These are phyloP conservation scores for Fragaria iinumae DNA, from an alignment of 306 rosid species.

Conservation along the genomic window DNA sequence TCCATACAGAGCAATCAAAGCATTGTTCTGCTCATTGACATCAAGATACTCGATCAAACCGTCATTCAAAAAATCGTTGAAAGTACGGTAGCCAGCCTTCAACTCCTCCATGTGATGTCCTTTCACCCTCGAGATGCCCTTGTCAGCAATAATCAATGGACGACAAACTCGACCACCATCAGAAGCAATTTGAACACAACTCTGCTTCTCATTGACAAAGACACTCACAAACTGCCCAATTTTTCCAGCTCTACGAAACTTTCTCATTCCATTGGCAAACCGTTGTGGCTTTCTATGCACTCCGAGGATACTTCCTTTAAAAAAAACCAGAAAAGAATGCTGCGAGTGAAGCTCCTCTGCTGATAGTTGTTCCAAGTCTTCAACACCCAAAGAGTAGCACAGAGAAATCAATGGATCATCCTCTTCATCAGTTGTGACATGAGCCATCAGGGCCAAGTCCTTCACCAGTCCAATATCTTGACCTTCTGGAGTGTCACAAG, in stretches of 20 bases:
- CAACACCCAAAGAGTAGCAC: slow-evolving; percentile 72
- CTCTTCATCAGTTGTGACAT: slow-evolving; percentile 92
- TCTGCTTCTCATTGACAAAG: slow-evolving; percentile 75
- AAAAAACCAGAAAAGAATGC: slow-evolving; percentile 80
- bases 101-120: slow-evolving; percentile 92
- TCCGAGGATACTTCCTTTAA: slow-evolving; percentile 82
- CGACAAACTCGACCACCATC: slow-evolving; percentile 98
- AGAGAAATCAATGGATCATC: slow-evolving; percentile 69
- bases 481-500: slow-evolving; percentile 98
- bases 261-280: slow-evolving; percentile 67
- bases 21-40: slow-evolving; percentile 93
- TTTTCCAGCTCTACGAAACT: slow-evolving; percentile 72
- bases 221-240: slow-evolving; percentile 85
- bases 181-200: slow-evolving; percentile 83
- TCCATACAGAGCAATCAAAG: slow-evolving; percentile 91
- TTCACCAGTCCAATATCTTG: slow-evolving; percentile 88
- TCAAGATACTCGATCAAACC: slow-evolving; percentile 95
- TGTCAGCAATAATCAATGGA: slow-evolving; percentile 89
- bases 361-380: slow-evolving; percentile 69
- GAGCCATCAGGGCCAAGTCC: slow-evolving; percentile 90
- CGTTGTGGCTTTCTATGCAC: slow-evolving; percentile 81
- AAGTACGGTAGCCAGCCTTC: slow-evolving; percentile 76
- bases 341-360: slow-evolving; percentile 90
- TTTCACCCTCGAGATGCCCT: slow-evolving; percentile 77
- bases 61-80: slow-evolving; percentile 72